Percentiles rank a stretch among this genome's conserved stretches.
Conservation (phyloP, 208 protist species). For the Leishmania gerbilli region DNA sequence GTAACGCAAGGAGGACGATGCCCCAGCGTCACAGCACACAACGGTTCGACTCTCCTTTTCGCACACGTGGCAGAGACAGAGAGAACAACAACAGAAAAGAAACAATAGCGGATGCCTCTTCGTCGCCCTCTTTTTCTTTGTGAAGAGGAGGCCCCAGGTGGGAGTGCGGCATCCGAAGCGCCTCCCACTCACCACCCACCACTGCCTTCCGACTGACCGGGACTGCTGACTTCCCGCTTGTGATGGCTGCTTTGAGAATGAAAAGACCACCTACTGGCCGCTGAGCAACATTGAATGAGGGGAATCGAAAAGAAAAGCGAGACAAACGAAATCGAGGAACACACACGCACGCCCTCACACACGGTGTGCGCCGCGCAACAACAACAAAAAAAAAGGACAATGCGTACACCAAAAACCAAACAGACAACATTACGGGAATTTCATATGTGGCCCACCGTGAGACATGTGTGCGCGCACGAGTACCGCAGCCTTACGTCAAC, state of each 20-base stretch:
- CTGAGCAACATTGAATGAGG: background rate
- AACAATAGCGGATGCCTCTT: background rate
- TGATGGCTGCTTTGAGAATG: background rate
- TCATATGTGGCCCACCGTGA: background rate
- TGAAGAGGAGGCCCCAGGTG: background rate
- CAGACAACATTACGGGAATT: background rate
- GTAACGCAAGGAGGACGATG: background rate
- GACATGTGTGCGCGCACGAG: background rate
- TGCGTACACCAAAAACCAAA: background rate
- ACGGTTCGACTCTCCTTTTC: background rate
- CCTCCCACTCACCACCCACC: background rate
- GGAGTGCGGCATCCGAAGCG: background rate
- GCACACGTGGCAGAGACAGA: background rate
- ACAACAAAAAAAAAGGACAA: background rate
- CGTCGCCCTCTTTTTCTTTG: background rate
- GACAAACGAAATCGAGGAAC: background rate
- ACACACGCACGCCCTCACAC: constrained; percentile 2
- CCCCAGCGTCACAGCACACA: background rate
- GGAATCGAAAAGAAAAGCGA: background rate
- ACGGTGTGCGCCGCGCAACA: background rate
- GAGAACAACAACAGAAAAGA: background rate
- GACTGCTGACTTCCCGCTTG: background rate
- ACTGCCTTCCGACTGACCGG: background rate
- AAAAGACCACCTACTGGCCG: background rate
- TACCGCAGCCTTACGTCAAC: background rate